These are phyloP conservation scores for Linum usitatissimum DNA, from an alignment of 345 rosid genomes.

Conservation along the genomic window DNA sequence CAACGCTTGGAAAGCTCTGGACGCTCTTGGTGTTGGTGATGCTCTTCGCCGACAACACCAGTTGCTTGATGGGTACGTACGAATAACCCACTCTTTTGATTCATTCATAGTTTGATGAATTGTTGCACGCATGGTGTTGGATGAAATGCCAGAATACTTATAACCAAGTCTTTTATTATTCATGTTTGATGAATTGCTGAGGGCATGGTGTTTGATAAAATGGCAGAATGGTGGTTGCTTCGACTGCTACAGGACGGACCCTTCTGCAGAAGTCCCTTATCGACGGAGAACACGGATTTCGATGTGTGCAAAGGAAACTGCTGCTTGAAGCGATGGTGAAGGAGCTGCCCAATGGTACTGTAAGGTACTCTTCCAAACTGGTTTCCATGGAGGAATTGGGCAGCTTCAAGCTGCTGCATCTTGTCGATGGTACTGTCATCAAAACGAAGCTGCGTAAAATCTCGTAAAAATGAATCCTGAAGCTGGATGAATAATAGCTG, in stretches of 20 bases:
- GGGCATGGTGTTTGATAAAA: too few species aligned
- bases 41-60: too few species aligned
- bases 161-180: too few species aligned
- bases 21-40: too few species aligned
- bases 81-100: too few species aligned
- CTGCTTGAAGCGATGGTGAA: neutral
- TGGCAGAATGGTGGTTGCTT: neutral
- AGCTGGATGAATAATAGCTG: neutral
- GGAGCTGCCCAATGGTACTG: neutral
- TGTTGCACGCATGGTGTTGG: neutral
- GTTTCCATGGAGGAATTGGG: neutral
- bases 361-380: neutral
- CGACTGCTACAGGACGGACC: neutral
- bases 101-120: too few species aligned
- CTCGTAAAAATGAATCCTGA: neutral
- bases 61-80: too few species aligned
- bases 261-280: neutral
- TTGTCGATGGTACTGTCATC: neutral
- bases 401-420: neutral
- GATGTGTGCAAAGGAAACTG: neutral
- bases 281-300: neutral
- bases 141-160: neutral
- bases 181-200: too few species aligned
- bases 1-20: too few species aligned
- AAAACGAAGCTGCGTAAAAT: neutral